These are phyloP conservation scores for Uromyces viciae-fabae DNA, from an alignment of 1,284 basidiomycete genomes.

Conservation along the genomic window DNA sequence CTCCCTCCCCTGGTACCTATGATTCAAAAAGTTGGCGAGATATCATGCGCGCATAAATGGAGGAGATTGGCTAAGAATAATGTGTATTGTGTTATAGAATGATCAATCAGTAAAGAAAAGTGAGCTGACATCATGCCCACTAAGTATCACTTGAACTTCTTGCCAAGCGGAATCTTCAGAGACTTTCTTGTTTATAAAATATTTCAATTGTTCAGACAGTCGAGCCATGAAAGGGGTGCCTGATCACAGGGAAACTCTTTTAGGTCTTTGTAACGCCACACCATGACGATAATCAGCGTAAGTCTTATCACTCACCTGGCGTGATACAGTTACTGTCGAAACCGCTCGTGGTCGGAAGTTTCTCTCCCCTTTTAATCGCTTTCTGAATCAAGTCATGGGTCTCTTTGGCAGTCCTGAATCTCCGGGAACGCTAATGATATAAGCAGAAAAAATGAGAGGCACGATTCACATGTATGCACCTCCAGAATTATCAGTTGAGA, in stretches of 20 bases:
- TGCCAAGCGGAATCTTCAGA: conserved; percentile 92
- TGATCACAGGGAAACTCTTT: conserved; percentile 52
- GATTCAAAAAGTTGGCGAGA: not conserved
- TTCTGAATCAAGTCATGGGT: conserved; percentile 79
- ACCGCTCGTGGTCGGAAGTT: conserved; percentile 83
- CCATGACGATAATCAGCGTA: too few relatives aligned
- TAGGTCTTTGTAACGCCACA: not conserved
- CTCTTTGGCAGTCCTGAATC: conserved; percentile 92
- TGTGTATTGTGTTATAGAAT: too few relatives aligned
- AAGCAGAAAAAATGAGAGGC: not conserved
- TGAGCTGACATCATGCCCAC: conserved; percentile 76
- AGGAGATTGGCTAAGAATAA: too few relatives aligned
- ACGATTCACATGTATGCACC: too few relatives aligned
- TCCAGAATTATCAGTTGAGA: too few relatives aligned
- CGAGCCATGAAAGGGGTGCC: conserved; percentile 92
- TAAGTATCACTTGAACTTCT: conserved; percentile 84
- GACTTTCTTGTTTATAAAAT: conserved; percentile 96
- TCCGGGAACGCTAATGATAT: conserved; percentile 63
- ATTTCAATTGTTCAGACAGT: conserved; percentile 83
- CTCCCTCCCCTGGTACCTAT: conserved; percentile 85
- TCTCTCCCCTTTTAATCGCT: conserved; percentile 82
- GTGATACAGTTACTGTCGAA: conserved; percentile 99
- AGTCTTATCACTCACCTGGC: conserved; percentile 65
- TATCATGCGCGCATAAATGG: not conserved
- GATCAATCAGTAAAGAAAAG: not conserved